phyloP scores from a whole-genome alignment of 2,329 filamentous ascomycete genomes.

The Pseudogymnoascus sp. region DNA sequence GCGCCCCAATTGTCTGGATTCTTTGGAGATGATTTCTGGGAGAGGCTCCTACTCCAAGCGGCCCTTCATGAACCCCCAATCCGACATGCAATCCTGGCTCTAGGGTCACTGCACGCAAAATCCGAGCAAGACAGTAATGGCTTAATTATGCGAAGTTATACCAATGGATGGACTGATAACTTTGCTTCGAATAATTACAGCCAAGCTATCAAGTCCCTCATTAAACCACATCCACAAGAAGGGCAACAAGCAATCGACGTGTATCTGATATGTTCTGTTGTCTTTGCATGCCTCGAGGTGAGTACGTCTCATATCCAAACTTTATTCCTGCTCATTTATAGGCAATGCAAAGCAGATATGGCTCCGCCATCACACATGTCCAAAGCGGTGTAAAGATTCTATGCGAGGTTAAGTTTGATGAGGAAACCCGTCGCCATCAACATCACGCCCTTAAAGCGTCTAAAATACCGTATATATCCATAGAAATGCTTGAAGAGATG shows the following conservation, averaged over 20 bases:
- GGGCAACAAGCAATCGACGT: neutral
- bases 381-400: slow-evolving; percentile 21
- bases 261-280: neutral
- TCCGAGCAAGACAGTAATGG: neutral
- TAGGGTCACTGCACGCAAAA: slow-evolving; percentile 3
- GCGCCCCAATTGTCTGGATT: slow-evolving; percentile 7
- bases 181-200: neutral
- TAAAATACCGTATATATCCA: slow-evolving; percentile 14
- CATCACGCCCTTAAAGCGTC: slow-evolving; percentile 11
- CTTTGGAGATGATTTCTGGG: slow-evolving; percentile 12
- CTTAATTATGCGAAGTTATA: neutral
- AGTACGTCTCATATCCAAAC: neutral
- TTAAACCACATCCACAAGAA: neutral
- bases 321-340: slow-evolving; percentile 2
- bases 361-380: slow-evolving; percentile 18
- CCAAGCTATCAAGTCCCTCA: neutral
- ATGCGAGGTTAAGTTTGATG: slow-evolving; percentile 16
- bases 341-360: slow-evolving; percentile 20
- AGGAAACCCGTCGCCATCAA: slow-evolving; percentile 11
- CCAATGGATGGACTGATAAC: neutral
- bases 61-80: slow-evolving; percentile 5
- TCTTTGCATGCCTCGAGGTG: neutral
- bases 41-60: slow-evolving; percentile 10
- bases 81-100: slow-evolving; percentile 8
- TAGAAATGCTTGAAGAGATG: slow-evolving; percentile 15